phyloP scores from a whole-genome alignment of 2,329 filamentous ascomycete species.

The Paecilomyces niveus region DNA sequence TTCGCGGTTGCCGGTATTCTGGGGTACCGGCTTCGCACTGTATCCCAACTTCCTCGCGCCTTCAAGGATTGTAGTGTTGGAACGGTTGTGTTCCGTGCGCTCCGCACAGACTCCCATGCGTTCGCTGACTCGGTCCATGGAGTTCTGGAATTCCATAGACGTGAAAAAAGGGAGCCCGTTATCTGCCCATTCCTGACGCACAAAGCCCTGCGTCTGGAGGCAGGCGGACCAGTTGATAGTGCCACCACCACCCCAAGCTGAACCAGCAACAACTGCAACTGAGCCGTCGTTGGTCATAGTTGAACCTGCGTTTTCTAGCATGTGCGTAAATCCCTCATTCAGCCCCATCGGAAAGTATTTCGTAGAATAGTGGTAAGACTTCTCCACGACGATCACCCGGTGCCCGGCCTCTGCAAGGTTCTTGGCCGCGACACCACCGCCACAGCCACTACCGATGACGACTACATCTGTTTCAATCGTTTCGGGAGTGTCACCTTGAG shows the following conservation, averaged over 20 bases:
- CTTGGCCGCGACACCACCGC: slow-evolving; percentile 74
- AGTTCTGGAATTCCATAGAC: slow-evolving; percentile 66
- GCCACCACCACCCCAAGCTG: slow-evolving; percentile 77
- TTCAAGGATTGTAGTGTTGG: slow-evolving; percentile 66
- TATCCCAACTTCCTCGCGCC: slow-evolving; percentile 69
- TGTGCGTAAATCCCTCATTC: slow-evolving; percentile 50
- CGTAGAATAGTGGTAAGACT: slow-evolving; percentile 68
- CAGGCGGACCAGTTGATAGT: slow-evolving; percentile 77
- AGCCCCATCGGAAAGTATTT: slow-evolving; percentile 69
- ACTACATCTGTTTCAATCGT: slow-evolving; percentile 72
- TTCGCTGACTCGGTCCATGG: slow-evolving; percentile 68
- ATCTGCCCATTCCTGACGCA: slow-evolving; percentile 74
- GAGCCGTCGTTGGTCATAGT: slow-evolving; percentile 50
- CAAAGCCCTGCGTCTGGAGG: slow-evolving; percentile 63
- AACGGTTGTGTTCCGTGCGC: slow-evolving; percentile 63
- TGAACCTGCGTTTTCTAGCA: slow-evolving; percentile 64
- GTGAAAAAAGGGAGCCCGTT: slow-evolving; percentile 65
- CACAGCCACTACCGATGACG: slow-evolving; percentile 80
- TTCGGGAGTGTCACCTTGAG: slow-evolving; percentile 46
- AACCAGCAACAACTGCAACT: slow-evolving; percentile 59
- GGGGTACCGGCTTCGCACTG: slow-evolving; percentile 60
- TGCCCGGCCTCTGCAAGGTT: slow-evolving; percentile 70
- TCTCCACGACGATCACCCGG: slow-evolving; percentile 73
- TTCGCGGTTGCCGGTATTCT: slow-evolving; percentile 67
- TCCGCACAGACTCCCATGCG: slow-evolving; percentile 68